These are phyloP conservation scores for Rosa lucieae DNA, from an alignment of 306 rosid species.

Conservation along the genomic window DNA sequence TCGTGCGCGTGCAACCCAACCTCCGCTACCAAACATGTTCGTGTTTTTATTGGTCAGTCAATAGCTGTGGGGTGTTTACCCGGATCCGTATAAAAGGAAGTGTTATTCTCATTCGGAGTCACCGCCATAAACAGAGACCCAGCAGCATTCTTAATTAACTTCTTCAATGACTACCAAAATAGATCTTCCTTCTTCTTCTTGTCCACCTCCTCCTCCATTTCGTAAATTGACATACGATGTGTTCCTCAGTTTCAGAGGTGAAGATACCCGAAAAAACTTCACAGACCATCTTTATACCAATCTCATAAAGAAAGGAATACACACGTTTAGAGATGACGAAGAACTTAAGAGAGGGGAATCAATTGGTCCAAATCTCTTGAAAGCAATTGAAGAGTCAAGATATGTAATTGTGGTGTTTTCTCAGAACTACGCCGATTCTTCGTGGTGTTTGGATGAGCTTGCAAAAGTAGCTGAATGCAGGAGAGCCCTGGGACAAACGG, in stretches of 20 bases:
- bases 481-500: background rate
- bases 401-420: background rate
- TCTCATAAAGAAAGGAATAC: background rate
- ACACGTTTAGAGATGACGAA: background rate
- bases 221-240: background rate
- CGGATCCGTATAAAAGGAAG: too few species aligned
- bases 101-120: too few species aligned
- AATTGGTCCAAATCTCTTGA: background rate
- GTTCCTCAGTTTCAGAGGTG: background rate
- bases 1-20: too few species aligned
- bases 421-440: background rate
- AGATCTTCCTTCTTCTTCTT: background rate
- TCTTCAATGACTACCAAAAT: too few species aligned
- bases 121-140: too few species aligned
- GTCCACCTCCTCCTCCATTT: background rate
- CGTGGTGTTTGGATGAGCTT: slow-evolving; percentile 7
- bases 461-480: background rate
- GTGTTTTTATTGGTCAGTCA: too few species aligned
- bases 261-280: background rate
- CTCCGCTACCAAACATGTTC: too few species aligned
- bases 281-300: background rate
- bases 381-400: background rate
- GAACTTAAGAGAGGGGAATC: background rate
- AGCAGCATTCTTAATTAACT: too few species aligned
- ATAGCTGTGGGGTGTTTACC: too few species aligned